Evolutionary conservation across 257 asterid genomes (phyloP), one percentile per base, ranked within the genome.

Genomic region (Solanum gandarillasii): DNA sequence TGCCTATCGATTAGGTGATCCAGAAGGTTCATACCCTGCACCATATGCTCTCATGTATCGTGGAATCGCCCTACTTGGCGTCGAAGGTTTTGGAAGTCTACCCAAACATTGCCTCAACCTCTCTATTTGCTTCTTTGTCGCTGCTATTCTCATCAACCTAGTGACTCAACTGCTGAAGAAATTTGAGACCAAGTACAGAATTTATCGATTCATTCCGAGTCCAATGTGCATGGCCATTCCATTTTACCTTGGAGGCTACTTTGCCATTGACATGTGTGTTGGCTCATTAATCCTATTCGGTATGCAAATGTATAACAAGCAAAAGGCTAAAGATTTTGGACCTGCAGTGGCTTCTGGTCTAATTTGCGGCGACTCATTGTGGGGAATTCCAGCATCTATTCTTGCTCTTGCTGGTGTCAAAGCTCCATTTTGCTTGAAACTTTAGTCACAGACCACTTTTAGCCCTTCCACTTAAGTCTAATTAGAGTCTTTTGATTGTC

Each of bases 151-250:
- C 1, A 60, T 95, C 16, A 91, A 93, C 55, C 0, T 90, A 27
- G 0, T 91, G 25, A 86, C 88, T 0, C 87, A 88, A 62, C 18
- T 91, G 39, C 27, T 93, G 88, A 76, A 83, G 79, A 88, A 38
- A 76, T 62, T 18, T 12, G 98, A 95, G 74, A 93, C 91, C 0
- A 94, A 87, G 87, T 91, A 67, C 7, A 29, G 90, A 90, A 65
- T 93, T 1, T 87, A 93, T 83, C 88, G 96, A 87, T 93, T 93
- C 36, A 68, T 95, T 3, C 97, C 98, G 0, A 94, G 92, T 83
- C 94, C 98, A 0, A 95, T 95, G 98, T 95, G 97, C 89, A 94
- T 95, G 98, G 98, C 98, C 0, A 93, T 94, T 7, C 98, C 98
- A 0, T 94, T 95, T 91, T 94, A 94, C 71, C 87, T 94, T 1